A percentile compares a stretch with the other conserved stretches of the same genome.
Conservation (phyloP, 495 filamentous ascomycete species). For the Talaromyces thailandensis region DNA sequence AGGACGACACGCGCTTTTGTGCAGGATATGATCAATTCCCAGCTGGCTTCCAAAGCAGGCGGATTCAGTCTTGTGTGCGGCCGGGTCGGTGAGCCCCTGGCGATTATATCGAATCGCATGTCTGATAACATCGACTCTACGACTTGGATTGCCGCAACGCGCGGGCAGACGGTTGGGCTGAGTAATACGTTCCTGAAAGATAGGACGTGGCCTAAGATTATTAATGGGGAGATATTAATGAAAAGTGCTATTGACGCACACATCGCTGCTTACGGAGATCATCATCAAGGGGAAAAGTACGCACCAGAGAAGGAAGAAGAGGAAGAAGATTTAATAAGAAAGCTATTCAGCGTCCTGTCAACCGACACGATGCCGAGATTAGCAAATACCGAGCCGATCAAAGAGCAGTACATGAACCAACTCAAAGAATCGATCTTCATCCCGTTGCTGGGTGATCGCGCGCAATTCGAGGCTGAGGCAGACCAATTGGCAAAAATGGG, state of each 20-base stretch:
- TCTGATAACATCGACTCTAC: conserved; percentile 38
- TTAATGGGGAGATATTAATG: conserved; percentile 44
- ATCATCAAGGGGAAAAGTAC: too few species aligned
- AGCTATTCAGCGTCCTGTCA: conserved; percentile 62
- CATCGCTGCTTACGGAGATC: conserved; percentile 20
- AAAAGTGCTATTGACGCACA: conserved; percentile 35
- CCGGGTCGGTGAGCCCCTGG: conserved; percentile 64
- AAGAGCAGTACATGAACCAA: conserved; percentile 60
- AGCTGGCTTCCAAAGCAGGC: conserved; percentile 54
- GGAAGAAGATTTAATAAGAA: conserved; percentile 59
- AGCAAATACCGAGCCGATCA: conserved; percentile 39
- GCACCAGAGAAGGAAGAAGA: too few species aligned
- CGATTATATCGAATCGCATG: conserved; percentile 85
- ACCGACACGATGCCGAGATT: conserved; percentile 61
- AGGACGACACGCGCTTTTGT: conserved; percentile 54
- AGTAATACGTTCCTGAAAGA: conserved; percentile 78
- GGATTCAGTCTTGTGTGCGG: conserved; percentile 93
- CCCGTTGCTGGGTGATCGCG: conserved; percentile 53
- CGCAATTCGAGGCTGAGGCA: conserved; percentile 28
- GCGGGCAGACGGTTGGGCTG: conserved; percentile 63
- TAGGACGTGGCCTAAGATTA: conserved; percentile 75
- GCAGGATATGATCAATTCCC: conserved; percentile 46
- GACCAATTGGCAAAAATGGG: conserved; percentile 13
- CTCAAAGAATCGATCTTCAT: conserved; percentile 80
- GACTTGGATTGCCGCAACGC: conserved; percentile 57